A percentile compares a stretch with the other conserved stretches of the same genome.
Evolutionary conservation across 352 stramenopile species (phyloP).

Genomic region (Pythium grandisporangium): DNA sequence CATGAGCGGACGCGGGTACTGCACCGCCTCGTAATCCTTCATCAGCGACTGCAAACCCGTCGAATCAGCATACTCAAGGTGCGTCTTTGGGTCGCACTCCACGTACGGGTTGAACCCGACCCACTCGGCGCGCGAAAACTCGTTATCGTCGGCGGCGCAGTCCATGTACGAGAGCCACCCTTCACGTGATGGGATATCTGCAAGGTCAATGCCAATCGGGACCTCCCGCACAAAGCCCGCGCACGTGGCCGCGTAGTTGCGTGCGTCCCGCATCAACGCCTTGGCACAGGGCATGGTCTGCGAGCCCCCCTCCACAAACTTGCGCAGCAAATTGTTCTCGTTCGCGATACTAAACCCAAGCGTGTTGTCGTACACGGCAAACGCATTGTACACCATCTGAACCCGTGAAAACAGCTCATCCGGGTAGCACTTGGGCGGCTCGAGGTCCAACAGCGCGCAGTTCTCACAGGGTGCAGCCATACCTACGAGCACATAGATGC

Average conservation of each 20-base stretch:
- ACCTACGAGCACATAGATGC: constrained; percentile 45
- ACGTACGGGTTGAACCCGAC: constrained; percentile 52
- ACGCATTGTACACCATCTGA: constrained; percentile 43
- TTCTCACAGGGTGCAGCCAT: constrained; percentile 30
- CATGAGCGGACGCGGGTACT: constrained; percentile 34
- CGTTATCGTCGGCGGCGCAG: constrained; percentile 26
- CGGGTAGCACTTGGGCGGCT: constrained; percentile 34
- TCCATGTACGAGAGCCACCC: constrained; percentile 38
- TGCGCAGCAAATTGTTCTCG: constrained; percentile 38
- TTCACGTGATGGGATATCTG: constrained; percentile 27
- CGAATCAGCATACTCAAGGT: constrained; percentile 29
- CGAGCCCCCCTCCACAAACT: constrained; percentile 13
- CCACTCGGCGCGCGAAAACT: constrained; percentile 34
- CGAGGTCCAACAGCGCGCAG: constrained; percentile 23
- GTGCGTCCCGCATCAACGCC: constrained; percentile 31
- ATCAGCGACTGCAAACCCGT: constrained; percentile 33
- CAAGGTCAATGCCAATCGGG: constrained; percentile 38
- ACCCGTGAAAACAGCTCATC: constrained; percentile 25
- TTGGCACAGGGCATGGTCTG: constrained; percentile 37
- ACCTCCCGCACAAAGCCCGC: constrained; percentile 18
- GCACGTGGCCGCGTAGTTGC: constrained; percentile 31
- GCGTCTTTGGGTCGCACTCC: constrained; percentile 30
- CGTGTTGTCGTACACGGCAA: constrained; percentile 51
- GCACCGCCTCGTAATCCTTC: constrained; percentile 25
- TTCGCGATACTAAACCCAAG: constrained; percentile 41